Evolutionary conservation across 179 eudicot species (phyloP), one percentile per base, ranked within the genome.

Genomic region (Beta corolliflora): DNA sequence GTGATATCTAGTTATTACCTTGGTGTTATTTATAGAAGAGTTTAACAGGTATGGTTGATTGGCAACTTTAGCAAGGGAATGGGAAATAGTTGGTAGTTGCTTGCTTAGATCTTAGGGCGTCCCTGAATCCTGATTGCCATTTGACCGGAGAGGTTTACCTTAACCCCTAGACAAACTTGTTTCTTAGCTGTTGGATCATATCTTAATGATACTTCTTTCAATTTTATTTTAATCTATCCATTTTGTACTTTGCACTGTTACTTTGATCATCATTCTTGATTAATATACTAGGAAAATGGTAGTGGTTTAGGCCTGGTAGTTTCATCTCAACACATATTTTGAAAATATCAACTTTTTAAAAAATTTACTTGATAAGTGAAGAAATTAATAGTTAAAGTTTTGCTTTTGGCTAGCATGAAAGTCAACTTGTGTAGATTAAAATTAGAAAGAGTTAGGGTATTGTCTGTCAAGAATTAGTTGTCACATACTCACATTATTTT

Each of bases 41-140:
- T 41, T 68, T 18, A 16, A 36, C 50, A 68, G 23, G 52, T 68
- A 7, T 36, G 21, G 52, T 41, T 44, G 50, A 68, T 41, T 68
- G 72, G 25, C 3, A 68, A 41, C 52, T 68, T 67, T 44, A 68
- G 52, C 72, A 68, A 68, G 52, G 72, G 5, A 68, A 16, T 68
- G 50, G 1, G 72, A 12, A 18, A 7, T 68, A 68, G 72, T 68
- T 68, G 72, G 72, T 68, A 68, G 52, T 68, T 41, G 52, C 71
- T 14, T 36, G 11, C 16, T 14, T 41, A 18, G 71, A 66, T 66
- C 41, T 4, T 14, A 13, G 16, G 46, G 12, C 48, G 7, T 66
- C 16, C n/a, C 46, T 31, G 46, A 66, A 10, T 66, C n/a, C 46
- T 31, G 46, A 66, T 29, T 66, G 6, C 0, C 45, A 66, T 31